Evolutionary conservation across 495 filamentous ascomycete genomes (phyloP), one percentile per base, ranked within the genome.

Genomic region (Physcia stellaris): DNA sequence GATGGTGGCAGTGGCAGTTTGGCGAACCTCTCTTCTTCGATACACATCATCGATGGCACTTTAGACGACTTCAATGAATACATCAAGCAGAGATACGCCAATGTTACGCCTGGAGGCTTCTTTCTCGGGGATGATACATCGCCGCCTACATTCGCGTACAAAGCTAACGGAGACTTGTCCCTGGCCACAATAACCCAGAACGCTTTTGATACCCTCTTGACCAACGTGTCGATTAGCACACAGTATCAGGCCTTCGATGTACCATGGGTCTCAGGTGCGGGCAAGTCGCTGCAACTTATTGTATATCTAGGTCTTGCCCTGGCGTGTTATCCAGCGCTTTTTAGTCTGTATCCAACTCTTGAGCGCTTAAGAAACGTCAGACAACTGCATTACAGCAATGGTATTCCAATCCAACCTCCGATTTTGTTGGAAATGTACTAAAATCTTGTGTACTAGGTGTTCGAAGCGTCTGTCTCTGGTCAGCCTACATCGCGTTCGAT

Each of bases 331-430:
- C 86, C 86, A 4, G 83, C 75, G 19, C 84, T 94, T 61, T 92
- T 90, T 48, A 75, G 79, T 1, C 66, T 94, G 13, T 94, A 94
- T 57, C 82, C 83, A 18, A 90, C 83, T 2, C 53, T 80, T 4
- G 86, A 94, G 54, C 68, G 86, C 9, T 62, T 83, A 9, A 58
- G 77, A 6, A 78, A 84, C 37, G 80, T 94, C 22, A 67, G 86
- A 23, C 79, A 80, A 11, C 60, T 94, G 30, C 79, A 94, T 49
- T 94, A 88, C 58, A 86, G 80, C 33, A 92, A 88, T 50, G 83
- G 82, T 36, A 38, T 28, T 28, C 26, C 26, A 7, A 7, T 28
- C 13, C 9, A 28, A 13, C 9, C 26, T 28, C 7, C 13, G 26
- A 28, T 7, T 28, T 28, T 7, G 26, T 28, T n/a, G n/a, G n/a